A percentile compares a stretch with the other conserved stretches of the same genome.
Conservation (phyloP, 495 filamentous ascomycete genomes). For the Penicillium antarcticum region DNA sequence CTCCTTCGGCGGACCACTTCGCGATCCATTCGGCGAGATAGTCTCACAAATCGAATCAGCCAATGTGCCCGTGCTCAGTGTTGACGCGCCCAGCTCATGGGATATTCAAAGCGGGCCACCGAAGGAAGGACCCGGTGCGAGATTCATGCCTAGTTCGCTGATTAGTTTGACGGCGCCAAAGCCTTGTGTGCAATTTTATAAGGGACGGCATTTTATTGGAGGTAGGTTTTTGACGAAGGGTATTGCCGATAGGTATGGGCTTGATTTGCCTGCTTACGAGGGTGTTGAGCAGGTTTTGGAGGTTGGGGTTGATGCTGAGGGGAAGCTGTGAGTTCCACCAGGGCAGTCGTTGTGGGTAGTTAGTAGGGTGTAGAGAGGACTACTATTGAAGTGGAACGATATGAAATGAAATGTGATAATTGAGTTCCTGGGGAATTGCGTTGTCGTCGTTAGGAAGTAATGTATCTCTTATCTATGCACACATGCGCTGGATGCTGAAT, state of each 20-base stretch:
- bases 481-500: not conserved
- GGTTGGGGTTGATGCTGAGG: conserved; percentile 53
- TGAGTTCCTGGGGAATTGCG: conserved; percentile 7
- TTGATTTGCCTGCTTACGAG: conserved; percentile 79
- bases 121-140: conserved; percentile 68
- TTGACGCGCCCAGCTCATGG: conserved; percentile 93
- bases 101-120: conserved; percentile 86
- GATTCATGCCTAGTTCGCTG: conserved; percentile 72
- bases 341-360: not conserved
- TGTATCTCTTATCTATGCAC: conserved; percentile 15
- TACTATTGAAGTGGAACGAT: not conserved
- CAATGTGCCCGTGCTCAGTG: conserved; percentile 74
- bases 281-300: conserved; percentile 91
- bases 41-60: conserved; percentile 72
- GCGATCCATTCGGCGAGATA: conserved; percentile 81
- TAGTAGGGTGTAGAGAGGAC: not conserved
- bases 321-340: conserved; percentile 51
- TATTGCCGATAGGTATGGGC: conserved; percentile 83
- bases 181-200: conserved; percentile 80
- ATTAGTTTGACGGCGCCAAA: conserved; percentile 94
- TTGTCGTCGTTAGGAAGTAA: conserved; percentile 22
- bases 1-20: conserved; percentile 87
- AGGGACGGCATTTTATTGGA: conserved; percentile 84
- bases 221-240: conserved; percentile 78
- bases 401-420: not conserved